Evolutionary conservation across 192 early-diverging fungal species (phyloP).

Genomic region (Paraglomus brasilianum): DNA sequence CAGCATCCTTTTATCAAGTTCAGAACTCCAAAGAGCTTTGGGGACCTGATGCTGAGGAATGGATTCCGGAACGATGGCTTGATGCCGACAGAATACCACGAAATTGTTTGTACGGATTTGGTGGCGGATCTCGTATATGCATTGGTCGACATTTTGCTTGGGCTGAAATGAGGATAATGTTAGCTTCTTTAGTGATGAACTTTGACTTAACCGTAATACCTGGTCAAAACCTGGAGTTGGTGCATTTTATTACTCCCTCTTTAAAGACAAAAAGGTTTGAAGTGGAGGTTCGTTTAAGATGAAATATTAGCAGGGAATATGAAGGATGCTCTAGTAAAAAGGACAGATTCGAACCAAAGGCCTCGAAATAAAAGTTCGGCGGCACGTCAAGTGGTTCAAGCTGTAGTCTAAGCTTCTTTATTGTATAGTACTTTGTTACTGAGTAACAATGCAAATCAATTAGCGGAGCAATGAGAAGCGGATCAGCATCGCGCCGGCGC

Average conservation of each 20-base stretch:
- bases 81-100: constrained; percentile 35
- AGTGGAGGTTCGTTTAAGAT: neutral
- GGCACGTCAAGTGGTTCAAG: too few relatives aligned
- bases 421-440: too few relatives aligned
- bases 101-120: constrained; percentile 51
- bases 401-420: too few relatives aligned
- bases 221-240: constrained; percentile 38
- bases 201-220: constrained; percentile 46
- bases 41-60: constrained; percentile 53
- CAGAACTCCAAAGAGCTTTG: constrained; percentile 39
- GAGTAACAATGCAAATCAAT: too few relatives aligned
- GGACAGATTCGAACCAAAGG: too few relatives aligned
- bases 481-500: too few relatives aligned
- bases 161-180: constrained; percentile 50
- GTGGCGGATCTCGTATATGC: constrained; percentile 51
- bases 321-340: too few relatives aligned
- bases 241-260: constrained; percentile 44
- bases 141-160: constrained; percentile 53
- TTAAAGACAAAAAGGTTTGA: constrained; percentile 37
- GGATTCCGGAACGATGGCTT: constrained; percentile 57
- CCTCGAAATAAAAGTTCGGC: too few relatives aligned
- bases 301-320: too few relatives aligned
- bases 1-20: constrained; percentile 32
- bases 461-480: too few relatives aligned
- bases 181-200: constrained; percentile 43